Evolutionary conservation across 208 protist genomes (phyloP).

Genomic region (Leishmania braziliensis): DNA sequence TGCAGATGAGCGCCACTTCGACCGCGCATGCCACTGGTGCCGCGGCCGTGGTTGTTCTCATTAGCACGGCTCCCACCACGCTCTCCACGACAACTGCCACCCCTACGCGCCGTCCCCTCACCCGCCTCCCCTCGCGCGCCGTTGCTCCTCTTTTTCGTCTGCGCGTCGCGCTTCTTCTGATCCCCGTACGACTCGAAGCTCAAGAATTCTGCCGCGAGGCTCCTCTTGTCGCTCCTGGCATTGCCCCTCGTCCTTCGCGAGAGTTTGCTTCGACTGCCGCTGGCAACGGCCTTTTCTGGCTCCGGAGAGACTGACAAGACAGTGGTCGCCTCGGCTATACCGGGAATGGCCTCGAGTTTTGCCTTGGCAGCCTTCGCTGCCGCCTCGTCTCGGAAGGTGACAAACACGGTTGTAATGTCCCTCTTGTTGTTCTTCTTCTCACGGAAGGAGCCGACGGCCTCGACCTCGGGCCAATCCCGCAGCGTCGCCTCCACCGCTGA

Average conservation of each 20-base stretch:
- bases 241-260: constrained; percentile 22
- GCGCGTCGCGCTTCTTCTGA: constrained; percentile 15
- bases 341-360: constrained; percentile 51
- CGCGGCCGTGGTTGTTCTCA: not conserved
- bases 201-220: constrained; percentile 62
- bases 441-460: constrained; percentile 78
- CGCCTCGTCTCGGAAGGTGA: constrained; percentile 66
- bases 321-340: constrained; percentile 35
- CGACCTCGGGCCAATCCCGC: constrained; percentile 74
- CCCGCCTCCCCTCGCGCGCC: not conserved
- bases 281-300: constrained; percentile 22
- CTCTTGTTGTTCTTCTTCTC: constrained; percentile 81
- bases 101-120: not conserved
- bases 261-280: constrained; percentile 9
- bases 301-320: constrained; percentile 7
- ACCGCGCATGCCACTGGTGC: constrained; percentile 10
- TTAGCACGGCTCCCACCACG: constrained; percentile 8
- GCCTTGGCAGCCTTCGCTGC: constrained; percentile 32
- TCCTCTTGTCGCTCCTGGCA: constrained; percentile 24
- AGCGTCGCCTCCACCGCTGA: constrained; percentile 62
- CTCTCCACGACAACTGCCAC: constrained; percentile 11
- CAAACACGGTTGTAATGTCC: constrained; percentile 80
- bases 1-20: constrained; percentile 19
- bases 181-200: constrained; percentile 52
- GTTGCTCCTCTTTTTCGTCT: constrained; percentile 3